Evolutionary conservation across 2,329 filamentous ascomycete genomes (phyloP).

Genomic region (Lachnellula cervina): DNA sequence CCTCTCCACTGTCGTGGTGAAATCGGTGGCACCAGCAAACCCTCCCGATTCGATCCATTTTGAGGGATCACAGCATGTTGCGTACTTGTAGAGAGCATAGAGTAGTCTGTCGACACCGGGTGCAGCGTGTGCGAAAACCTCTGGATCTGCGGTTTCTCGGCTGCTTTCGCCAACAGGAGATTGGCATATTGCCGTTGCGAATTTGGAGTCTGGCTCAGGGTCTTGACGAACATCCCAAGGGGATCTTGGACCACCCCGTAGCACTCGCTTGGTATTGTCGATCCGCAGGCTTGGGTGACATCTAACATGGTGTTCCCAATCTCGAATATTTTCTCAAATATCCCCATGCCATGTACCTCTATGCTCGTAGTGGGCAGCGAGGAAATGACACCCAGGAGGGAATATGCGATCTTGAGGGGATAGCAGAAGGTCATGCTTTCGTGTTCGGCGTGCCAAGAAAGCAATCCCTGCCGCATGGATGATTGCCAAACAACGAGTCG

Average conservation of each 20-base stretch:
- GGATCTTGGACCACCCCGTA: slow-evolving; percentile 36
- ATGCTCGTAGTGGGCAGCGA: slow-evolving; percentile 39
- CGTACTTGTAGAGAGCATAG: not conserved
- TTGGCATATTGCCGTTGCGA: slow-evolving; percentile 41
- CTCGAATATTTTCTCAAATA: slow-evolving; percentile 47
- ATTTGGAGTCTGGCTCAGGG: slow-evolving; percentile 41
- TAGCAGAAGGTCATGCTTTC: slow-evolving; percentile 58
- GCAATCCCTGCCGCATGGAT: slow-evolving; percentile 59
- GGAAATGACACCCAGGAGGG: slow-evolving; percentile 44
- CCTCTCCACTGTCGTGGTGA: slow-evolving; percentile 16
- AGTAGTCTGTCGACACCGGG: slow-evolving; percentile 4
- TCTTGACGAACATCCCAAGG: slow-evolving; percentile 41
- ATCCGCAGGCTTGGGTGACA: slow-evolving; percentile 36
- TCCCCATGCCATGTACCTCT: slow-evolving; percentile 46
- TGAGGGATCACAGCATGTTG: not conserved
- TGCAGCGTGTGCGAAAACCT: slow-evolving; percentile 17
- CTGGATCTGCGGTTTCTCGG: slow-evolving; percentile 35
- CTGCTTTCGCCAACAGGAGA: slow-evolving; percentile 38
- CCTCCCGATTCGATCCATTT: not conserved
- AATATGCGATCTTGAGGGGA: slow-evolving; percentile 56
- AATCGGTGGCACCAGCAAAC: not conserved
- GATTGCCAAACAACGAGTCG: slow-evolving; percentile 69
- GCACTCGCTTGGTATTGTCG: slow-evolving; percentile 12
- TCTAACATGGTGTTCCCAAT: slow-evolving; percentile 41
- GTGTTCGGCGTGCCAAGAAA: slow-evolving; percentile 54